A percentile compares a stretch with the other conserved stretches of the same genome.
phyloP scores from a whole-genome alignment of 257 asterid species.

The Solanum chilense region DNA sequence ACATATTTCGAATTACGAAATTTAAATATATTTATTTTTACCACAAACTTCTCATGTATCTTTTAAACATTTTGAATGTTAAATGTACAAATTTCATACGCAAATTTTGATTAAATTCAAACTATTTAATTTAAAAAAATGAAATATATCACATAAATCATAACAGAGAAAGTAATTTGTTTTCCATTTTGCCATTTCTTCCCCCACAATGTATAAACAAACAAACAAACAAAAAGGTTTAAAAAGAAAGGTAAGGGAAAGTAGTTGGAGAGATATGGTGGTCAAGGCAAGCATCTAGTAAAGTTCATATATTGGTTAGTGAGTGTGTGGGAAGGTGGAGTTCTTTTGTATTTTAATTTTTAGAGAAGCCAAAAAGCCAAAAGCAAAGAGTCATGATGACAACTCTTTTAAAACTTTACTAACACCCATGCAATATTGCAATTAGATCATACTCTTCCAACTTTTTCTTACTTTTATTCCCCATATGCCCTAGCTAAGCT shows the following conservation, averaged over 20 bases:
- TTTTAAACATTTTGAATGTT: no score
- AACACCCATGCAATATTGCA: slow-evolving; percentile 25
- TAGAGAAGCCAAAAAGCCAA: slow-evolving; percentile 7
- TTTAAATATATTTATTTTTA: no score
- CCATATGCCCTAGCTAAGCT: slow-evolving; percentile 14
- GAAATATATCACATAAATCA: no score
- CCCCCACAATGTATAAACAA: background rate
- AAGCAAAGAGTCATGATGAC: slow-evolving; percentile 23
- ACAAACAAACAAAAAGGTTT: background rate
- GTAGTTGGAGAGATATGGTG: slow-evolving; percentile 6
- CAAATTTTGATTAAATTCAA: background rate
- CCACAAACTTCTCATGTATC: no score
- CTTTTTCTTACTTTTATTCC: slow-evolving; percentile 33
- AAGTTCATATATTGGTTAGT: slow-evolving; percentile 10
- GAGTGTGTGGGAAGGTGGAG: background rate
- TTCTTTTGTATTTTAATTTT: background rate
- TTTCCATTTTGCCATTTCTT: background rate
- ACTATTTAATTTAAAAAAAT: no score
- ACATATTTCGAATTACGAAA: no score
- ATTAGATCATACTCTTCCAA: no score
- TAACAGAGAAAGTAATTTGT: background rate
- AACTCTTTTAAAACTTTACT: slow-evolving; percentile 18
- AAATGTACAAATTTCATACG: no score
- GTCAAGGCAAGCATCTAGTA: slow-evolving; percentile 28
- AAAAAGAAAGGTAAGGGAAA: background rate